These are phyloP conservation scores for Usnea hakonensis DNA, from an alignment of 495 filamentous ascomycete genomes.

Conservation along the genomic window DNA sequence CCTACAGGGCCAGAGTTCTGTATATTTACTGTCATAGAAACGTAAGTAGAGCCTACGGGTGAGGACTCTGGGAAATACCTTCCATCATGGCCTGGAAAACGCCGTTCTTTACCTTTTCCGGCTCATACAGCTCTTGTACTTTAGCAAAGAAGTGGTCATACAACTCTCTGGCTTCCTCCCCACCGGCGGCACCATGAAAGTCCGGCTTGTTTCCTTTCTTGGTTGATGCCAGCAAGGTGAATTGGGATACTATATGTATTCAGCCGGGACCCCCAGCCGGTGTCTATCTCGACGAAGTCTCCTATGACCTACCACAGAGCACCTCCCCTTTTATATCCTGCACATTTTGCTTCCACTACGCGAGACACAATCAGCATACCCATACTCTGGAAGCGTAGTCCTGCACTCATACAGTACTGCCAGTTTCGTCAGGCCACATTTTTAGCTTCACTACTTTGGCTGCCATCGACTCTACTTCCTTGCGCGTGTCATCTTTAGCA, in stretches of 20 bases:
- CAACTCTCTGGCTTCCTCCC: slow-evolving; percentile 65
- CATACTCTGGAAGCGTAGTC: neutral
- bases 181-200: slow-evolving; percentile 81
- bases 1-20: slow-evolving; percentile 24
- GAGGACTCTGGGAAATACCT: slow-evolving; percentile 35
- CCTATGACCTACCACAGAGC: slow-evolving; percentile 64
- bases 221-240: slow-evolving; percentile 83
- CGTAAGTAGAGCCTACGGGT: neutral
- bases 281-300: neutral
- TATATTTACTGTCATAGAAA: slow-evolving; percentile 16
- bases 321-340: slow-evolving; percentile 83
- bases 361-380: slow-evolving; percentile 17
- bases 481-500: slow-evolving; percentile 80
- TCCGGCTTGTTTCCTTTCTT: slow-evolving; percentile 94
- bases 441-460: slow-evolving; percentile 81
- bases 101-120: slow-evolving; percentile 82
- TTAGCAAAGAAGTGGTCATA: slow-evolving; percentile 78
- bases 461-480: slow-evolving; percentile 77
- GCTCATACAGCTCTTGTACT: slow-evolving; percentile 61
- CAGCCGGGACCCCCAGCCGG: slow-evolving; percentile 5
- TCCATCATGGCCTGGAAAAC: slow-evolving; percentile 99
- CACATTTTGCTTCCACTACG: slow-evolving; percentile 80
- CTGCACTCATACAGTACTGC: slow-evolving; percentile 42
- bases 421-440: slow-evolving; percentile 70
- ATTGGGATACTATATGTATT: slow-evolving; percentile 74